Evolutionary conservation across 768 basidiomycete species (phyloP).

Genomic region (Boletus subparvulus): DNA sequence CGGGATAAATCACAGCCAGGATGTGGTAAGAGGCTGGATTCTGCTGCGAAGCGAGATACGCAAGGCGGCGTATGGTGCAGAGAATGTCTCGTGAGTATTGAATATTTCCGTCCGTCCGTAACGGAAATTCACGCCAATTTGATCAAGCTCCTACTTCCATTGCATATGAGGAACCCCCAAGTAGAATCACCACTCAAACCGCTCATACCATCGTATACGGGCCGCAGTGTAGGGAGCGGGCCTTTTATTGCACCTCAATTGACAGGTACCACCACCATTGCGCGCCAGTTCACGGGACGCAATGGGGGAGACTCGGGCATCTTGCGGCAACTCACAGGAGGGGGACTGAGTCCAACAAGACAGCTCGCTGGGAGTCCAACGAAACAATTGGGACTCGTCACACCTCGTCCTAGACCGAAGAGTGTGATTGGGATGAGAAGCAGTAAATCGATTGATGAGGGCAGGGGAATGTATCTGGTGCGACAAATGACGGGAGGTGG

Average conservation of each 20-base stretch:
- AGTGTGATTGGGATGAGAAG: slow-evolving; percentile 72
- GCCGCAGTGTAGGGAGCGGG: slow-evolving; percentile 30
- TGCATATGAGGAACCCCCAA: slow-evolving; percentile 46
- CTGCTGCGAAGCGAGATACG: slow-evolving; percentile 71
- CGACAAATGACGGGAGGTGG: slow-evolving; percentile 71
- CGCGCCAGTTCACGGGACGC: slow-evolving; percentile 72
- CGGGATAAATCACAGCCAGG: slow-evolving; percentile 63
- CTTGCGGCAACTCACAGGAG: slow-evolving; percentile 63
- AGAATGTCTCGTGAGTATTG: slow-evolving; percentile 68
- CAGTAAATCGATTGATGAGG: slow-evolving; percentile 64
- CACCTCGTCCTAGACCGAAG: slow-evolving; percentile 64
- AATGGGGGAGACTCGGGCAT: slow-evolving; percentile 39
- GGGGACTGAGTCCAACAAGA: slow-evolving; percentile 63
- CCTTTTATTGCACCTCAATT: slow-evolving; percentile 48
- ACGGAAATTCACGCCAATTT: slow-evolving; percentile 9
- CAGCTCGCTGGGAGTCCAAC: slow-evolving; percentile 68
- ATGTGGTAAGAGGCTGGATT: slow-evolving; percentile 81
- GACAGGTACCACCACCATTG: slow-evolving; percentile 72
- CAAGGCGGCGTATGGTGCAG: slow-evolving; percentile 80
- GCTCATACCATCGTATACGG: slow-evolving; percentile 46
- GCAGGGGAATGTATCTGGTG: slow-evolving; percentile 68
- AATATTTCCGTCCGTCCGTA: background rate
- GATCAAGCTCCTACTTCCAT: slow-evolving; percentile 55
- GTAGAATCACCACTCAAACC: slow-evolving; percentile 53
- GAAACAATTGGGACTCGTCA: slow-evolving; percentile 53